Evolutionary conservation across 1,139 yeast genomes (phyloP).

Genomic region (Candida anutae): DNA sequence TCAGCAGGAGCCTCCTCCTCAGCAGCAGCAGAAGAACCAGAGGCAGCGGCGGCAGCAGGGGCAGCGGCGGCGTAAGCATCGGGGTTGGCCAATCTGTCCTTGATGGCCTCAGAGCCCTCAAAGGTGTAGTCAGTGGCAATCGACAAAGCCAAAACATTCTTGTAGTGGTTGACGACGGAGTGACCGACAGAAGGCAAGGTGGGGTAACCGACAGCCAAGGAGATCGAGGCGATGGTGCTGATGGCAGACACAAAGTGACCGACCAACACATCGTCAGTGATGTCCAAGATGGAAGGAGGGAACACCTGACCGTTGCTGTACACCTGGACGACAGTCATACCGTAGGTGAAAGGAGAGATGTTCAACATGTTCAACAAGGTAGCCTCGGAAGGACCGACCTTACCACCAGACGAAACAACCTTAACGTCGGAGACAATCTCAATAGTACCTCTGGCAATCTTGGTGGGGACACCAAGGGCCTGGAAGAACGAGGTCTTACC

Average conservation of each 20-base stretch:
- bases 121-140: slow-evolving; percentile 98
- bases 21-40: slow-evolving; percentile 62
- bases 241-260: slow-evolving; percentile 89
- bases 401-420: slow-evolving; percentile 79
- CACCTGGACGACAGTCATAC: slow-evolving; percentile 93
- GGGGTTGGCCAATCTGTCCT: slow-evolving; percentile 84
- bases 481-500: slow-evolving; percentile 99
- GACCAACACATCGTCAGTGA: slow-evolving; percentile 95
- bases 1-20: slow-evolving; percentile 67
- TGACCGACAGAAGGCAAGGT: slow-evolving; percentile 99
- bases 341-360: slow-evolving; percentile 99
- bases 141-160: slow-evolving; percentile 96
- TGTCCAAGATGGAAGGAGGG: slow-evolving; percentile 95
- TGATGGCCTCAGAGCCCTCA: slow-evolving; percentile 98
- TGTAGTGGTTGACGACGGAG: slow-evolving; percentile 98
- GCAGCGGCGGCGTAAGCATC: slow-evolving; percentile 99
- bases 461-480: slow-evolving; percentile 99
- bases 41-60: slow-evolving; percentile 91
- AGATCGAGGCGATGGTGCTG: slow-evolving; percentile 88
- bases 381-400: slow-evolving; percentile 99
- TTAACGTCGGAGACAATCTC: slow-evolving; percentile 96
- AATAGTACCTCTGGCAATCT: slow-evolving; percentile 99
- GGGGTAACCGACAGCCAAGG: slow-evolving; percentile 98
- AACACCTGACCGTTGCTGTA: slow-evolving; percentile 98
- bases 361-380: slow-evolving; percentile 97